Conservation (phyloP, 164 flowering plant genomes). For the Berberis thunbergii region DNA sequence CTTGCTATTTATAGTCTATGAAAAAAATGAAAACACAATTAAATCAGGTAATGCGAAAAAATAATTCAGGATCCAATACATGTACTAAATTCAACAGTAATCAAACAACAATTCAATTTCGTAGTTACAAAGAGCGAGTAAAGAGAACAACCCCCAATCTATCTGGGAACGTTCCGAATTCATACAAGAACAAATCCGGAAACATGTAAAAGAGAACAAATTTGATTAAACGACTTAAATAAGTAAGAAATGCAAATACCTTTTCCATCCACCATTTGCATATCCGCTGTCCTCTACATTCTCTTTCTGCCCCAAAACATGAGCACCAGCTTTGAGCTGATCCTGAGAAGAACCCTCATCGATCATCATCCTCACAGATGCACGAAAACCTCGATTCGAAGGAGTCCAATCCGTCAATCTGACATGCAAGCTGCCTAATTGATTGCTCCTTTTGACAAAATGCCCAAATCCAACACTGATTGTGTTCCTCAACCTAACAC, state of each 20-base stretch:
- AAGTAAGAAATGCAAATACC: background rate
- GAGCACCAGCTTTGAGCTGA: background rate
- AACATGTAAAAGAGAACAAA: background rate
- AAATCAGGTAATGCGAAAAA: no score
- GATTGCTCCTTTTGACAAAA: background rate
- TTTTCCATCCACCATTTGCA: background rate
- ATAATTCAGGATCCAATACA: no score
- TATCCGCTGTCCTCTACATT: background rate
- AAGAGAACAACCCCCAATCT: no score
- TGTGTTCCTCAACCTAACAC: background rate
- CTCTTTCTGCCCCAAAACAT: background rate
- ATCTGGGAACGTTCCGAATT: no score
- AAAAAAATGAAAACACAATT: no score
- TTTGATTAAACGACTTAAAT: background rate
- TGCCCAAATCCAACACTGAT: background rate
- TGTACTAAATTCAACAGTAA: no score
- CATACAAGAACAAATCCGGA: background rate
- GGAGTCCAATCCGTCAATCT: background rate
- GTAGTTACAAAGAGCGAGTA: no score
- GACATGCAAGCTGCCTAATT: background rate
- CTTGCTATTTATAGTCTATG: no score
- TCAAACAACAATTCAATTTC: no score
- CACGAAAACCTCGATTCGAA: background rate
- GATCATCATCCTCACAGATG: background rate
- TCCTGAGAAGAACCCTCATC: background rate